These are phyloP conservation scores for Alternaria novae-zelandiae DNA, from an alignment of 2,329 filamentous ascomycete genomes.

Conservation along the genomic window DNA sequence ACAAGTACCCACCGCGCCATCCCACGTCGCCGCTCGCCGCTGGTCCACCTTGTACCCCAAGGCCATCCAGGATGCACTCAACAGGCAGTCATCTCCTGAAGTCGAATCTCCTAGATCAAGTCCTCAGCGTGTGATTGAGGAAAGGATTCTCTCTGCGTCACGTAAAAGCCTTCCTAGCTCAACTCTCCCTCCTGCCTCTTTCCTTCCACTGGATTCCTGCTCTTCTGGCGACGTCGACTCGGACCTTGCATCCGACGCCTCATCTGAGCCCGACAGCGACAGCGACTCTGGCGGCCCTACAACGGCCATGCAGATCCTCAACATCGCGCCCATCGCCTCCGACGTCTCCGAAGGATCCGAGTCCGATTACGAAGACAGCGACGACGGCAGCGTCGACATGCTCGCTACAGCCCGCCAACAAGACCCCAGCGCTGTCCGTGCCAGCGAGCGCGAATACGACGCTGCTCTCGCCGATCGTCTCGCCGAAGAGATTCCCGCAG, in stretches of 20 bases:
- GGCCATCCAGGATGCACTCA: constrained; percentile 46
- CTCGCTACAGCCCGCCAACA: constrained; percentile 53
- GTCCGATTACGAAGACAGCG: constrained; percentile 40
- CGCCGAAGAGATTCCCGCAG: constrained; percentile 57
- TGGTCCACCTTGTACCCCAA: constrained; percentile 29
- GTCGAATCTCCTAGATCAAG: constrained; percentile 6
- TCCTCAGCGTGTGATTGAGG: constrained; percentile 56
- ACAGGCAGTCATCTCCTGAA: constrained; percentile 15
- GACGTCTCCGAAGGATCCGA: constrained; percentile 10
- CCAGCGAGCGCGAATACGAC: constrained; percentile 56
- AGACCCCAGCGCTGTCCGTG: constrained; percentile 51
- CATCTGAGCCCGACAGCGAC: constrained; percentile 29
- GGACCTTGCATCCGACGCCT: constrained; percentile 47
- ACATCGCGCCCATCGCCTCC: constrained; percentile 26
- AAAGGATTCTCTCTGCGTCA: constrained; percentile 72
- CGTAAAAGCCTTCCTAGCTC: constrained; percentile 64
- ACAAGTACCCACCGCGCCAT: constrained; percentile 20
- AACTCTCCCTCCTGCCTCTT: constrained; percentile 53
- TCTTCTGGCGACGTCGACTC: constrained; percentile 46
- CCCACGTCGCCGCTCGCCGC: constrained; percentile 1
- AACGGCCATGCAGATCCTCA: constrained; percentile 37
- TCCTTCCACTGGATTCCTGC: constrained; percentile 48
- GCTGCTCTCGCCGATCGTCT: constrained; percentile 55
- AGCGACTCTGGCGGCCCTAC: constrained; percentile 17
- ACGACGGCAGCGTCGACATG: constrained; percentile 52